Conservation (phyloP, 495 filamentous ascomycete genomes). For the Pyrenula aspistea region DNA sequence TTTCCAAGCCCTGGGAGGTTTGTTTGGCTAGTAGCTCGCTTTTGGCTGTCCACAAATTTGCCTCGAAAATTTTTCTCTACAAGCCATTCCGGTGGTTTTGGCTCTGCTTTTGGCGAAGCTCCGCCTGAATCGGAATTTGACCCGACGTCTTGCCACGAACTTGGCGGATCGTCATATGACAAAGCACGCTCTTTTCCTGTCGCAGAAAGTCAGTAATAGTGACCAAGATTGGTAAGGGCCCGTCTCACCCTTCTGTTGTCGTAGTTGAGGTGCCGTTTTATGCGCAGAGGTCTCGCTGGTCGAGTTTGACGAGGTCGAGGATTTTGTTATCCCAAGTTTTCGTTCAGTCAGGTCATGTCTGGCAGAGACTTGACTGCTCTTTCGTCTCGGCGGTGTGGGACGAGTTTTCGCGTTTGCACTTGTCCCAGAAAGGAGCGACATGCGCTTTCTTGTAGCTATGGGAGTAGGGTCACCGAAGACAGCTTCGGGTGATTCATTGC, state of each 20-base stretch:
- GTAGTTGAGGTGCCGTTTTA: background rate
- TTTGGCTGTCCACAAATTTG: constrained; percentile 6
- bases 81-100: constrained; percentile 1
- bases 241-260: background rate
- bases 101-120: background rate
- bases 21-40: background rate
- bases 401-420: background rate
- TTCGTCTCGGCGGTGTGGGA: background rate
- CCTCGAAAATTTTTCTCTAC: constrained; percentile 9
- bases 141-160: background rate
- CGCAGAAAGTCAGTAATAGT: background rate
- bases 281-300: background rate
- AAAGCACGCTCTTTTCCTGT: background rate
- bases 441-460: background rate
- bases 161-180: background rate
- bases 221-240: background rate
- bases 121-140: background rate
- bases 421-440: background rate
- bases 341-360: background rate
- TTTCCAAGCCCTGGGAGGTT: background rate
- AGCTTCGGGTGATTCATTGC: background rate
- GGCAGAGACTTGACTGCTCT: background rate
- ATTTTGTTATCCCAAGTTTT: background rate
- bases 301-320: background rate
- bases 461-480: background rate